Evolutionary conservation across 768 basidiomycete genomes (phyloP).

Genomic region (Tubosaeta brunneosetosa): DNA sequence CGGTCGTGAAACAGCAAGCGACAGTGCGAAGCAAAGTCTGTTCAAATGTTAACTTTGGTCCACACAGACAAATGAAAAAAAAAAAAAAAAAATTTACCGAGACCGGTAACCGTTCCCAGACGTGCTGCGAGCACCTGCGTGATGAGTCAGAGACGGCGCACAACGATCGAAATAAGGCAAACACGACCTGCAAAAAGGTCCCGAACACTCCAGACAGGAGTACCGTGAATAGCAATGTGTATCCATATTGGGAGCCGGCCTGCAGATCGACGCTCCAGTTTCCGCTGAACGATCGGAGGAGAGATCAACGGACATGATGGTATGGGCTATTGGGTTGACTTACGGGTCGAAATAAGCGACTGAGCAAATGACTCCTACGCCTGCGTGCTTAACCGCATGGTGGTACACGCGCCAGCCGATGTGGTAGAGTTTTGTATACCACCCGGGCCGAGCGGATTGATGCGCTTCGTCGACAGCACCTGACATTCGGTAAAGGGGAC

Average conservation of each 20-base stretch:
- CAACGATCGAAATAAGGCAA: neutral
- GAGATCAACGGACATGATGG: neutral
- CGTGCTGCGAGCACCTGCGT: slow-evolving; percentile 67
- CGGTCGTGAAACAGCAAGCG: slow-evolving; percentile 63
- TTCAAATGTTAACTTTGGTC: slow-evolving; percentile 15
- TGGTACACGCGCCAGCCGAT: slow-evolving; percentile 34
- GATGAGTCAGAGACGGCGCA: slow-evolving; percentile 2
- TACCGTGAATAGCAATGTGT: slow-evolving; percentile 81
- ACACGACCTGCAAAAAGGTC: slow-evolving; percentile 65
- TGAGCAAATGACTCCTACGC: slow-evolving; percentile 81
- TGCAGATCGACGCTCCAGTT: slow-evolving; percentile 91
- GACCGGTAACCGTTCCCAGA: slow-evolving; percentile 78
- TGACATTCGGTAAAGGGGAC: slow-evolving; percentile 12
- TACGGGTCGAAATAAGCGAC: slow-evolving; percentile 90
- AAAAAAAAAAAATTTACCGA: slow-evolving; percentile 44
- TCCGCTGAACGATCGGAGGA: slow-evolving; percentile 40
- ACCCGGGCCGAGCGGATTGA: slow-evolving; percentile 4
- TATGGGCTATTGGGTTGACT: slow-evolving; percentile 25
- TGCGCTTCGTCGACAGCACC: slow-evolving; percentile 1
- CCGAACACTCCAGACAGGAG: slow-evolving; percentile 80
- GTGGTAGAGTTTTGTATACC: slow-evolving; percentile 18
- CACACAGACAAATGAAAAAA: neutral
- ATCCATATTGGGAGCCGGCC: slow-evolving; percentile 82
- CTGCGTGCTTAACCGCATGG: slow-evolving; percentile 63
- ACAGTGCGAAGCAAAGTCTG: slow-evolving; percentile 60